phyloP scores from a whole-genome alignment of 1,139 yeast genomes.

The Geotrichum macrosporum region DNA sequence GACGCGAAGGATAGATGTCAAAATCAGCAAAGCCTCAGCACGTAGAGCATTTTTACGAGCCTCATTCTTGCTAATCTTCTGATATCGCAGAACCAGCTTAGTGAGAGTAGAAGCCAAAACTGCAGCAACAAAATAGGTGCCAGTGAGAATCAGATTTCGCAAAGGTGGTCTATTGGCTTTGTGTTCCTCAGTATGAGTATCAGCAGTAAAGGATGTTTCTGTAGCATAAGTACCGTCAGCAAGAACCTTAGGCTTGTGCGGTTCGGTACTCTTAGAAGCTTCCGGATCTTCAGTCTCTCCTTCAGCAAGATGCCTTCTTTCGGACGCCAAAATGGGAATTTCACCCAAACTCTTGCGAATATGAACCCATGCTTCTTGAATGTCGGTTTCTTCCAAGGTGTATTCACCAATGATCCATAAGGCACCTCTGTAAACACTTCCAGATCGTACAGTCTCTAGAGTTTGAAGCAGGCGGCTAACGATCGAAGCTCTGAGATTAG shows the following conservation, averaged over 20 bases:
- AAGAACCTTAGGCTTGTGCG: constrained; percentile 71
- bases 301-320: constrained; percentile 45
- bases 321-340: constrained; percentile 80
- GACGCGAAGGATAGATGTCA: constrained; percentile 86
- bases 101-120: constrained; percentile 85
- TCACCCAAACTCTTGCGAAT: constrained; percentile 84
- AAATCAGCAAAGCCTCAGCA: constrained; percentile 89
- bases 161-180: constrained; percentile 56
- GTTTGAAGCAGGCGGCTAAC: constrained; percentile 60
- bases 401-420: constrained; percentile 97
- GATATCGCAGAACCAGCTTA: constrained; percentile 77
- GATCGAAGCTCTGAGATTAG: constrained; percentile 66
- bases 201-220: constrained; percentile 70
- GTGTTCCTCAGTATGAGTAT: constrained; percentile 35
- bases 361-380: constrained; percentile 82
- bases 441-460: constrained; percentile 68
- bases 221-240: constrained; percentile 99
- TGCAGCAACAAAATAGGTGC: constrained; percentile 88
- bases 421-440: constrained; percentile 89
- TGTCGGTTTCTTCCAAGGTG: constrained; percentile 63
- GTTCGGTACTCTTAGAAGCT: constrained; percentile 35
- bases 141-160: constrained; percentile 74
- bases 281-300: constrained; percentile 37
- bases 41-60: constrained; percentile 71
- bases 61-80: constrained; percentile 50